Evolutionary conservation across 352 stramenopile genomes (phyloP), one percentile per base, ranked within the genome.

Genomic region (Phytophthora constricta): DNA sequence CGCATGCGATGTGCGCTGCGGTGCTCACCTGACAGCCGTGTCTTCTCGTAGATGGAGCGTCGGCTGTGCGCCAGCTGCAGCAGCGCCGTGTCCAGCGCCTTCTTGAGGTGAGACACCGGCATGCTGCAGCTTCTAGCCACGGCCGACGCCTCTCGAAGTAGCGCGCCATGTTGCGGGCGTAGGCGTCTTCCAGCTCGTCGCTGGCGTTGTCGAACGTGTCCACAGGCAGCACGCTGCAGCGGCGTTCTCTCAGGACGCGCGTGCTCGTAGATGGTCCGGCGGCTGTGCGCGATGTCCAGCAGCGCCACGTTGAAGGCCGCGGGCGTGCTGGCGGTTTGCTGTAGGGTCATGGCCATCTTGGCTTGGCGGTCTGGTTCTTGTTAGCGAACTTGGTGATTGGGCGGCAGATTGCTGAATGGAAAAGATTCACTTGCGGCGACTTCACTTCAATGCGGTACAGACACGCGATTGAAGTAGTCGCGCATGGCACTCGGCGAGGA

Each of bases 11-110:
- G 72, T 23, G 41, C 19, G n/a, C 41, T 22, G 54, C 77, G 63
- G 47, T 86, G 72, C 66, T 89, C 80, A 56, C 80, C 77, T 27
- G 77, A 79, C 76, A 89, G 85, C 68, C 77, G 76, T 66, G 76
- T 82, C 65, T 69, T 65, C 26, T 85, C 73, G 66, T 89, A 89
- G 65, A 89, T 87, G 46, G 77, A 85, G 54, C 56, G 48, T 17
- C 69, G 59, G 53, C 62, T 70, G 53, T 69, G 64, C 49, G 72
- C 55, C 19, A 63, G 47, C 50, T 60, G 39, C 34, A 80, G 53
- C 55, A 80, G 57, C 43, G 72, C 53, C n/a, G 61, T 37, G 47
- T 77, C 26, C 41, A 47, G 41, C 4, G 10, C 9, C 10, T 47
- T 47, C 41, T 47, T 7, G 14, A 23, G 41, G 41, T 47, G 19